A percentile compares a stretch with the other conserved stretches of the same genome.
Evolutionary conservation across 148 eudicot genomes (phyloP).

Genomic region (Nepenthes gracilis): DNA sequence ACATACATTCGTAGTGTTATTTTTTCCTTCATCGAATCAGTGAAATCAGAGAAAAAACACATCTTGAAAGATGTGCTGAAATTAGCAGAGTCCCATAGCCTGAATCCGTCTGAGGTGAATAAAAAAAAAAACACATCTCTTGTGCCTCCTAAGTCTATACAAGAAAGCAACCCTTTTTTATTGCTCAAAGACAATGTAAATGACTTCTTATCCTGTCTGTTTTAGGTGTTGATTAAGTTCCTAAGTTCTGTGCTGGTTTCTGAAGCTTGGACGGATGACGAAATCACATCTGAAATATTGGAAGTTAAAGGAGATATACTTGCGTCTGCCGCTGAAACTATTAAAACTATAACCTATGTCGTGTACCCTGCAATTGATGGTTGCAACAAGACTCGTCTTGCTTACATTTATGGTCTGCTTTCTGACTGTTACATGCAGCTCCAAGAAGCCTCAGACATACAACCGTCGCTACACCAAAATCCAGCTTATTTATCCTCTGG

Average conservation of each 20-base stretch:
- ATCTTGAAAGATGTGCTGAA: slow-evolving; percentile 60
- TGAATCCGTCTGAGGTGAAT: slow-evolving; percentile 60
- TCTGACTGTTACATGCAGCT: slow-evolving; percentile 67
- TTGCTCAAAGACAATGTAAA: not conserved
- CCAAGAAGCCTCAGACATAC: slow-evolving; percentile 23
- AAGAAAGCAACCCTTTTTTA: not conserved
- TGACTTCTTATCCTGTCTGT: slow-evolving; percentile 4
- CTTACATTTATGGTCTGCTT: slow-evolving; percentile 54
- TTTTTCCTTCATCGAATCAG: slow-evolving; percentile 61
- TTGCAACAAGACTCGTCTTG: slow-evolving; percentile 62
- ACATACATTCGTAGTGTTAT: slow-evolving; percentile 54
- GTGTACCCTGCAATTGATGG: slow-evolving; percentile 74
- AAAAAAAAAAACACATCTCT: slow-evolving; percentile 1
- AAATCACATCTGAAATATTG: slow-evolving; percentile 52
- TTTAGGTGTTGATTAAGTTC: slow-evolving; percentile 65
- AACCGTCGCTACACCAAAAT: slow-evolving; percentile 10
- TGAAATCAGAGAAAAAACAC: slow-evolving; percentile 62
- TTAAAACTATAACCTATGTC: slow-evolving; percentile 34
- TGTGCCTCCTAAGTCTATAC: not conserved
- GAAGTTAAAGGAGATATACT: slow-evolving; percentile 51
- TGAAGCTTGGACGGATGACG: slow-evolving; percentile 68
- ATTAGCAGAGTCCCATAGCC: slow-evolving; percentile 55
- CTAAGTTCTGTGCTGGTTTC: slow-evolving; percentile 63
- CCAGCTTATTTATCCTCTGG: slow-evolving; percentile 11
- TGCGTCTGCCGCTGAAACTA: slow-evolving; percentile 43